Evolutionary conservation across 164 flowering plant species (phyloP), one percentile per base, ranked within the genome.

Genomic region (Buxus sempervirens): DNA sequence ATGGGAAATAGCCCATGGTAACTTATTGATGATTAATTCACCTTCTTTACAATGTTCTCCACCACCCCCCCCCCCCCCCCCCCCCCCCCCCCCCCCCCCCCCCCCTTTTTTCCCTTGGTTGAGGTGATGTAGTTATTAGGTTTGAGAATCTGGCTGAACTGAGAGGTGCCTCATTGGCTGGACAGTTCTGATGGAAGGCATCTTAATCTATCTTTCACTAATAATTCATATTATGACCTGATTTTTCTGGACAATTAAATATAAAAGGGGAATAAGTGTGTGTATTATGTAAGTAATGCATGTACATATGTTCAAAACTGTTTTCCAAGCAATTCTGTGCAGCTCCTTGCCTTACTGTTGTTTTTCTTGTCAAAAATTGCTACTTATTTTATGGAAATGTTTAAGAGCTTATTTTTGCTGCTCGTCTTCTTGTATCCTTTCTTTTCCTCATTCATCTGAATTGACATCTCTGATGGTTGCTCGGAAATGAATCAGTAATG

Each of bases 401-500:
- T 16, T 0, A 22, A 57, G 25, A 42, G 54, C 15, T 51, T 27
- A 15, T 21, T 15, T 15, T 15, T 32, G 3, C 38, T 32, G 5
- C 51, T 45, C 13, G 14, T 16, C 16, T 60, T 12, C 25, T 54
- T n/a, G n/a, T n/a, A n/a, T n/a, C n/a, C n/a, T n/a, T n/a, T n/a
- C 28, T 22, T 26, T 48, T 66, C 20, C 36, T 2, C 8, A n/a
- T n/a, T n/a, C n/a, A n/a, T 20, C 1, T 22, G 4, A 41, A 22
- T 58, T n/a, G 18, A 21, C 25, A 18, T 57, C 19, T 67, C 42
- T 72, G 20, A 71, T 60, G 55, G 12, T 21, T 71, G 57, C 26
- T 63, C 36, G 6, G 19, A 26, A 20, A 25, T 69, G 71, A 25
- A 54, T 60, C 86, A 86, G 96, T 85, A 55, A 64, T 84, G 82